Percentiles rank a stretch among this genome's conserved stretches.
Conservation (phyloP, 345 rosid species). For the Clausena lansium region DNA sequence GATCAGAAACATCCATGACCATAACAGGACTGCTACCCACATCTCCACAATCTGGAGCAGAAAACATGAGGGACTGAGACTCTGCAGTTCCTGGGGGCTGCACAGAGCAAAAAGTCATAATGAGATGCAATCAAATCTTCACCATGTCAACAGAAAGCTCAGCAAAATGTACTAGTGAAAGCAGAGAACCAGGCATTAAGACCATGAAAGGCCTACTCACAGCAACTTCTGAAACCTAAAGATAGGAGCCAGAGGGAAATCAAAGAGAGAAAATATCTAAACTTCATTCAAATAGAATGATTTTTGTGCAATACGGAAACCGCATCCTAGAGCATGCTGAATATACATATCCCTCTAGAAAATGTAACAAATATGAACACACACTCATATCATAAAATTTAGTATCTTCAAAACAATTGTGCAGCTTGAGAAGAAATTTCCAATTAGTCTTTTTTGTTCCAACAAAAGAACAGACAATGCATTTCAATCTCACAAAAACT, state of each 20-base stretch:
- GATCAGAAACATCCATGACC: constrained; percentile 77
- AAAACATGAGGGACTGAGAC: constrained; percentile 77
- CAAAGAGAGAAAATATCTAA: background rate
- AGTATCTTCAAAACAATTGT: background rate
- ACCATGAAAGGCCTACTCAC: background rate
- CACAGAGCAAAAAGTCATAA: constrained; percentile 30
- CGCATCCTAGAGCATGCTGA: background rate
- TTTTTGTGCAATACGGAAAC: background rate
- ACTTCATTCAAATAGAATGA: constrained; percentile 1
- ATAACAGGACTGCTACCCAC: constrained; percentile 76
- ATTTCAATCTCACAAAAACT: background rate
- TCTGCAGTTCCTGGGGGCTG: constrained; percentile 99
- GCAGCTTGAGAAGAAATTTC: background rate
- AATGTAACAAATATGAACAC: background rate
- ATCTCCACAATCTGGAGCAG: constrained; percentile 80
- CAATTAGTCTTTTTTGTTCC: background rate
- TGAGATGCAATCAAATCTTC: constrained; percentile 22
- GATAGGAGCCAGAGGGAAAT: constrained; percentile 4
- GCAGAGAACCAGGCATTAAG: background rate
- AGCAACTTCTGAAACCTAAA: background rate
- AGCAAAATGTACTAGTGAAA: constrained; percentile 4
- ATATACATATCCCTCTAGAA: background rate
- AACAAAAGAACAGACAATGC: background rate
- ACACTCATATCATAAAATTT: background rate
- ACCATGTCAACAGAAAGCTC: constrained; percentile 17